Evolutionary conservation across 306 rosid genomes (phyloP).

Genomic region (Senna siamea): DNA sequence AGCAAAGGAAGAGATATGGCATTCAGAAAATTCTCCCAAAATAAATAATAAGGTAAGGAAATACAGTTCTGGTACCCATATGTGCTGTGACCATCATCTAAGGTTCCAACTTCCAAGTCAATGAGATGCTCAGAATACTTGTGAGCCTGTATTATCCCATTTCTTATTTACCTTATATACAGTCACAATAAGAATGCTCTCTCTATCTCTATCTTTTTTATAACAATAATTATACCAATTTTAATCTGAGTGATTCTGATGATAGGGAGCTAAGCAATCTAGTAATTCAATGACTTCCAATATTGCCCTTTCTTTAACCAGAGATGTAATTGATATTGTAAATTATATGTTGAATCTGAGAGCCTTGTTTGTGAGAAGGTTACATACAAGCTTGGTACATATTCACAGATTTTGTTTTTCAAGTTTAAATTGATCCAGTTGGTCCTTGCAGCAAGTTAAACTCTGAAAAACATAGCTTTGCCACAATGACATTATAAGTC

Average conservation of each 20-base stretch:
- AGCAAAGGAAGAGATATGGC: slow-evolving; percentile 70
- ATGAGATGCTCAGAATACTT: neutral
- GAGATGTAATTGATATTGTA: slow-evolving; percentile 1
- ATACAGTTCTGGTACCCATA: slow-evolving; percentile 1
- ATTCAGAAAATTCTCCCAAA: slow-evolving; percentile 79
- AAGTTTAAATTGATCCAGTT: neutral
- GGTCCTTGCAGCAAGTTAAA: neutral
- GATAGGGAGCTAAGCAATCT: neutral
- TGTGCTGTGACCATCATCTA: neutral
- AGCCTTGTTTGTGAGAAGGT: neutral
- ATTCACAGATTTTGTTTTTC: neutral
- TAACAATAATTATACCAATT: neutral
- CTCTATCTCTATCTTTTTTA: neutral
- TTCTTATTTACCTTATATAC: slow-evolving; percentile 19
- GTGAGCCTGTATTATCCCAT: neutral
- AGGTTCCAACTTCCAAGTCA: neutral
- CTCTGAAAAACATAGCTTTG: slow-evolving; percentile 1
- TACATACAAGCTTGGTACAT: slow-evolving; percentile 13
- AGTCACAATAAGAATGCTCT: slow-evolving; percentile 3
- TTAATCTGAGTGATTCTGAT: slow-evolving; percentile 10
- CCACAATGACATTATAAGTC: neutral
- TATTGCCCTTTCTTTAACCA: neutral
- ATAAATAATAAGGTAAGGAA: slow-evolving; percentile 60
- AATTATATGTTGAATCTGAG: neutral
- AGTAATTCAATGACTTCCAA: slow-evolving; percentile 7